Conservation (phyloP, 768 basidiomycete genomes). For the Termitomyces sp. region DNA sequence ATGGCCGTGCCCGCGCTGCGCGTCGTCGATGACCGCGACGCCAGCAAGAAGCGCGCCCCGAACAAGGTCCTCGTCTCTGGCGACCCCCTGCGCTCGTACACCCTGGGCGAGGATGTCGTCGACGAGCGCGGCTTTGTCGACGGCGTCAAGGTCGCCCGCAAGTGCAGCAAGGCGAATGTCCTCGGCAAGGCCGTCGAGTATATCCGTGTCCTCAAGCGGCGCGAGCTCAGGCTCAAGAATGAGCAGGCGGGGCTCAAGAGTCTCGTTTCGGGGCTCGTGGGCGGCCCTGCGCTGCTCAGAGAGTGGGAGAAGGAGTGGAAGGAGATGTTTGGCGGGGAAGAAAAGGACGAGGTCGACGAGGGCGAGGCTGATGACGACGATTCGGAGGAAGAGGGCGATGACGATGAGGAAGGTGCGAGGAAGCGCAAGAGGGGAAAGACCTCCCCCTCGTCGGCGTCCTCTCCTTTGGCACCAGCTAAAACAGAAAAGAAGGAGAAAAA, state of each 20-base stretch:
- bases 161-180: constrained; percentile 88
- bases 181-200: constrained; percentile 90
- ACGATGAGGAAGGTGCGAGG: constrained; percentile 41
- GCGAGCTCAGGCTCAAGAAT: constrained; percentile 63
- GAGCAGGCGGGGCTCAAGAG: constrained; percentile 74
- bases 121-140: constrained; percentile 85
- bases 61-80: constrained; percentile 27
- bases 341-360: constrained; percentile 63
- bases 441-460: constrained; percentile 18
- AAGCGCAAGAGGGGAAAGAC: constrained; percentile 63
- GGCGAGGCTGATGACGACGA: constrained; percentile 48
- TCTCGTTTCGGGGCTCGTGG: constrained; percentile 65
- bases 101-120: constrained; percentile 43
- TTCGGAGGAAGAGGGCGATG: constrained; percentile 43
- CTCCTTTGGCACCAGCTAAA: constrained; percentile 17
- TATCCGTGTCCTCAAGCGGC: constrained; percentile 79
- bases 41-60: constrained; percentile 43
- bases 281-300: constrained; percentile 61
- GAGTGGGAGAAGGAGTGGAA: constrained; percentile 79
- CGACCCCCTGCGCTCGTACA: constrained; percentile 28
- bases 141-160: constrained; percentile 87
- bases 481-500: constrained; percentile 49
- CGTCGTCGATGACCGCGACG: constrained; percentile 60
- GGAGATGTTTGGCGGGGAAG: constrained; percentile 69
- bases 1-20: constrained; percentile 81